phyloP scores from a whole-genome alignment of 2,329 filamentous ascomycete species.

The Uncinocarpus reesii region DNA sequence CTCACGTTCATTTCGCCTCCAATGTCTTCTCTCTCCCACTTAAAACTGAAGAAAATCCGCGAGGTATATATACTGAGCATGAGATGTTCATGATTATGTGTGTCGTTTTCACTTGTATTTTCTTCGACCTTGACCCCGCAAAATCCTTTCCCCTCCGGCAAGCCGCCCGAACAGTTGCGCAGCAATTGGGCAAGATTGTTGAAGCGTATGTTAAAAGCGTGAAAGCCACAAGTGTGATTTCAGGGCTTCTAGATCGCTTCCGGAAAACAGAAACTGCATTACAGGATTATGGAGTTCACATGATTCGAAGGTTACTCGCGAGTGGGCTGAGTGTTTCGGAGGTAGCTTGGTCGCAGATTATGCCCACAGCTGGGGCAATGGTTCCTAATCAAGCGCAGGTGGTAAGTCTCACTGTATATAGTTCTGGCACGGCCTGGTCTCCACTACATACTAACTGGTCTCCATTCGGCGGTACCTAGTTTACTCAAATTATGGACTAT shows the following conservation, averaged over 20 bases:
- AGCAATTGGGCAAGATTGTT: slow-evolving; percentile 32
- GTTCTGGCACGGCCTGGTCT: background rate
- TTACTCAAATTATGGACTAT: slow-evolving; percentile 38
- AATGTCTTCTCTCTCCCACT: slow-evolving; percentile 22
- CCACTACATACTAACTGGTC: background rate
- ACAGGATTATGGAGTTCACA: slow-evolving; percentile 52
- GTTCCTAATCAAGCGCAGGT: slow-evolving; percentile 52
- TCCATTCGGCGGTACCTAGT: slow-evolving; percentile 24
- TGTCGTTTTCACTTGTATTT: slow-evolving; percentile 39
- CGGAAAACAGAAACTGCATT: slow-evolving; percentile 47
- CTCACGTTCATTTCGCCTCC: slow-evolving; percentile 22
- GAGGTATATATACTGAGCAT: slow-evolving; percentile 39
- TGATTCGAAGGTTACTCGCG: slow-evolving; percentile 56
- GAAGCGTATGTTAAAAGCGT: slow-evolving; percentile 35
- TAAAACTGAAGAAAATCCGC: slow-evolving; percentile 22
- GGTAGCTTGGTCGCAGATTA: slow-evolving; percentile 59
- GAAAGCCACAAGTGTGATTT: slow-evolving; percentile 44
- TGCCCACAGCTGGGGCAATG: slow-evolving; percentile 57
- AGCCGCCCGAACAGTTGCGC: slow-evolving; percentile 33
- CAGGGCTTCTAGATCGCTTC: slow-evolving; percentile 40
- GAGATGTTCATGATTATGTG: slow-evolving; percentile 44
- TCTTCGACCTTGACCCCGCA: slow-evolving; percentile 41
- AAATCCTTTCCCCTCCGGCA: slow-evolving; percentile 41
- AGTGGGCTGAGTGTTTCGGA: slow-evolving; percentile 53
- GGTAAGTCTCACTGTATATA: slow-evolving; percentile 17